Base-by-base conservation (phyloP, 1,284 basidiomycete genomes). In the Tylopilus sp. region DNA sequence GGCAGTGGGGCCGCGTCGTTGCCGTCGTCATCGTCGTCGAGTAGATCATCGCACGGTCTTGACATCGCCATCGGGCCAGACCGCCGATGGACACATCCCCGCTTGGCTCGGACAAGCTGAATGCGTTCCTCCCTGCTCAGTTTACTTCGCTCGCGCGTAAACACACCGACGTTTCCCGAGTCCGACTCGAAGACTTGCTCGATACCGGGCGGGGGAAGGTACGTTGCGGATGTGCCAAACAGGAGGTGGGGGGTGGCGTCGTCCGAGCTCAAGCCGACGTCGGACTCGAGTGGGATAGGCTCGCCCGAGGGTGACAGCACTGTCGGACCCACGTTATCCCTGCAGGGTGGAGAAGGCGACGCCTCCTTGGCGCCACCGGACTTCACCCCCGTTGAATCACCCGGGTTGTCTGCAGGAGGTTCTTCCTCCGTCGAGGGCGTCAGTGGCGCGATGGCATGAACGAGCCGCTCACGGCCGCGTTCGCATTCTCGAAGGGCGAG, bases 141-240 rank as follows among this genome's bases (percentile, higher is more conserved):
- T 65, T 75, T 85, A 13, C 81, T 79, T 48, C 78, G 74, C 58
- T 81, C 79, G 25, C 84, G 70, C 39, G 65, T 62, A 55, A 78
- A 82, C 19, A 57, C 48, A 1, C 63, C 69, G 0, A 61, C 66
- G 35, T 49, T 60, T 1, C 69, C 75, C 4, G 79, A 67, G 5
- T 87, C 84, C 4, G 78, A 79, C 60, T 89, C 87, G 58, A 81
- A 91, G 18, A 91, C 86, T 59, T 88, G 85, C 57, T 90, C 87
- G 38, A 80, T 74, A 7, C 86, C 86, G 0, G 74, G 76, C 6
- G 77, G 75, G 0, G 81, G 80, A 1, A 86, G 67, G 52, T 82
- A 76, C 28, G 73, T 63, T 6, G 76, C 66, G 3, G 77, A 75
- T 4, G 80, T 62, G 3, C 72, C 66, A 9, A 78, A 59, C 16